Conservation (phyloP, 2,329 filamentous ascomycete species). For the Bipolaris zeicola region DNA sequence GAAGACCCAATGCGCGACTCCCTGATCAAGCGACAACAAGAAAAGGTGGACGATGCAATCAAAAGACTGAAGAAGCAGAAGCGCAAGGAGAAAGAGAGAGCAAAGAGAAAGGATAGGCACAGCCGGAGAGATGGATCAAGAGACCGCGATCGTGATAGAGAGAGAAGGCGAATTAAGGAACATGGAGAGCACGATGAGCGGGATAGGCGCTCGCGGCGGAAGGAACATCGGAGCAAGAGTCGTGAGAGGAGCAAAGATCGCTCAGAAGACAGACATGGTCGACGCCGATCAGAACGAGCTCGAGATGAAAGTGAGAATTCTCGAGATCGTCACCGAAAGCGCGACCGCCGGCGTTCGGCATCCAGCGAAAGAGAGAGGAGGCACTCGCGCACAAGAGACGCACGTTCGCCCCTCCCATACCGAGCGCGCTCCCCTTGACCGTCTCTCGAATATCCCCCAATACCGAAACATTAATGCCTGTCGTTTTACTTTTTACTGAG, state of each 20-base stretch:
- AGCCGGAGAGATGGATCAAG: slow-evolving; percentile 32
- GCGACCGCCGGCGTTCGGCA: slow-evolving; percentile 10
- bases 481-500: neutral
- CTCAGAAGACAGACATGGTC: slow-evolving; percentile 11
- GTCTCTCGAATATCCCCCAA: no score
- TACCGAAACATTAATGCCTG: neutral
- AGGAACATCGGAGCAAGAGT: slow-evolving; percentile 21
- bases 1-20: slow-evolving; percentile 98
- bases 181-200: slow-evolving; percentile 16
- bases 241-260: slow-evolving; percentile 18
- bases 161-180: slow-evolving; percentile 31
- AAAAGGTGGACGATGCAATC: slow-evolving; percentile 77
- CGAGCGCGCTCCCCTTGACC: slow-evolving; percentile 23
- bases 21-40: slow-evolving; percentile 87
- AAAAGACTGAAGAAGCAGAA: slow-evolving; percentile 58
- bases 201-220: slow-evolving; percentile 19
- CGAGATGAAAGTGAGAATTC: neutral
- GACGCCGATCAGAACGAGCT: neutral
- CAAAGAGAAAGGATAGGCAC: slow-evolving; percentile 46
- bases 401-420: slow-evolving; percentile 26
- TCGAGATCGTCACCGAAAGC: slow-evolving; percentile 15
- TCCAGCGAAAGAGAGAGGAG: slow-evolving; percentile 15
- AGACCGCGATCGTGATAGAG: slow-evolving; percentile 30
- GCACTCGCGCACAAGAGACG: slow-evolving; percentile 17
- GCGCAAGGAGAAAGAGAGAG: slow-evolving; percentile 54